phyloP scores from a whole-genome alignment of 2,329 filamentous ascomycete species.

The Fusarium nurragi region DNA sequence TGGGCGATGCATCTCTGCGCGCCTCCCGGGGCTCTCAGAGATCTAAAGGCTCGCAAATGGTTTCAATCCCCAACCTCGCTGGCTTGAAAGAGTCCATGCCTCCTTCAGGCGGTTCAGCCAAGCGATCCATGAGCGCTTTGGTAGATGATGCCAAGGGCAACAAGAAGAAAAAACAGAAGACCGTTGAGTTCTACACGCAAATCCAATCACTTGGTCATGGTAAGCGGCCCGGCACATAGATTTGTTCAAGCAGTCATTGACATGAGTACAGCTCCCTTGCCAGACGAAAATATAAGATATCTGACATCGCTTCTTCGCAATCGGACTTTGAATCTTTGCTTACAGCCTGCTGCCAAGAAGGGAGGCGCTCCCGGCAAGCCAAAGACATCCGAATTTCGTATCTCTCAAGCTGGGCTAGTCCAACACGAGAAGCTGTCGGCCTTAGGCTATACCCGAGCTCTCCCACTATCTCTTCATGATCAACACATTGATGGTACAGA shows the following conservation, averaged over 20 bases:
- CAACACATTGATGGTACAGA: slow-evolving; percentile 1
- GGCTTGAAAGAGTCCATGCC: background rate
- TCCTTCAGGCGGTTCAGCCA: background rate
- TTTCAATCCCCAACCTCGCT: background rate
- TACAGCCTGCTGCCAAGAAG: slow-evolving; percentile 11
- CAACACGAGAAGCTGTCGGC: slow-evolving; percentile 30
- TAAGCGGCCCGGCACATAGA: background rate
- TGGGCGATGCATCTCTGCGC: slow-evolving; percentile 31
- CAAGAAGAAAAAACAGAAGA: slow-evolving; percentile 3
- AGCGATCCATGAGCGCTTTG: slow-evolving; percentile 12
- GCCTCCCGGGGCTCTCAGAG: background rate
- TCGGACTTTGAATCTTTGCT: slow-evolving; percentile 21
- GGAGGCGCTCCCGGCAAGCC: background rate
- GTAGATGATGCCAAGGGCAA: background rate
- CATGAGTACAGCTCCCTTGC: slow-evolving; percentile 18
- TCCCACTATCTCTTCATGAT: slow-evolving; percentile 22
- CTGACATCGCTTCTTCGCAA: slow-evolving; percentile 30
- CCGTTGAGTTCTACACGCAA: slow-evolving; percentile 7
- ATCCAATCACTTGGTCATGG: slow-evolving; percentile 32
- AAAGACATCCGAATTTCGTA: slow-evolving; percentile 21
- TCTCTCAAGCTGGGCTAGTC: slow-evolving; percentile 36
- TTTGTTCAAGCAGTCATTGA: background rate
- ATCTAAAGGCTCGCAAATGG: background rate
- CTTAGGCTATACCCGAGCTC: slow-evolving; percentile 13
- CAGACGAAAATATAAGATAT: slow-evolving; percentile 26